Evolutionary conservation across 73 alveolate genomes (phyloP).

Genomic region (Uronychia setigera): DNA sequence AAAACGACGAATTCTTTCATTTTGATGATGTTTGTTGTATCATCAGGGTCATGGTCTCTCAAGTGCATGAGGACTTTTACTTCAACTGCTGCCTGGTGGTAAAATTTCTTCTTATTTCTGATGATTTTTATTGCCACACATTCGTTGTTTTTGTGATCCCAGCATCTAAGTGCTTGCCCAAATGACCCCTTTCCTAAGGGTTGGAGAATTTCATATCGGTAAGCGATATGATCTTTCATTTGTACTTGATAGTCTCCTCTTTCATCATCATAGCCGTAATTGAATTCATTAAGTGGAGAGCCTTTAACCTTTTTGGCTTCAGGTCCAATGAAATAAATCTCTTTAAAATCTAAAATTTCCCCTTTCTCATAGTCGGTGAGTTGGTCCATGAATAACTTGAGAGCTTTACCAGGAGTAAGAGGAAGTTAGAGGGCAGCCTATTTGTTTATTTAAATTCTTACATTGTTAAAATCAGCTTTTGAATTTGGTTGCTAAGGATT

Average conservation of each 20-base stretch:
- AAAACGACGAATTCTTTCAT: conserved; percentile 57
- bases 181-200: conserved; percentile 71
- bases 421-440: conserved; percentile 43
- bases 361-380: conserved; percentile 78
- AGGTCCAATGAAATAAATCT: conserved; percentile 61
- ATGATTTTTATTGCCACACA: conserved; percentile 93
- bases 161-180: conserved; percentile 75
- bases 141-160: conserved; percentile 18
- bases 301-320: conserved; percentile 49
- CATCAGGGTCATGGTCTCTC: conserved; percentile 67
- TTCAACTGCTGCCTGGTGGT: conserved; percentile 61
- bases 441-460: not conserved
- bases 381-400: conserved; percentile 51
- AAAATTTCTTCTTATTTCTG: conserved; percentile 71
- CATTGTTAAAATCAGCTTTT: not conserved
- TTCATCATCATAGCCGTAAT: conserved; percentile 74
- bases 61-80: conserved; percentile 38
- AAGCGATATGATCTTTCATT: conserved; percentile 89
- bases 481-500: not conserved
- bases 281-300: conserved; percentile 36
- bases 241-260: conserved; percentile 90
- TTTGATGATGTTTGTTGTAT: conserved; percentile 57
- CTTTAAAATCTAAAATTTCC: conserved; percentile 76
- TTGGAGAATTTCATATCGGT: conserved; percentile 89
- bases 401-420: conserved; percentile 68